Base-by-base conservation (phyloP, 176 grass and related monocot species). In the Rhipidocladum racemiflorum region DNA sequence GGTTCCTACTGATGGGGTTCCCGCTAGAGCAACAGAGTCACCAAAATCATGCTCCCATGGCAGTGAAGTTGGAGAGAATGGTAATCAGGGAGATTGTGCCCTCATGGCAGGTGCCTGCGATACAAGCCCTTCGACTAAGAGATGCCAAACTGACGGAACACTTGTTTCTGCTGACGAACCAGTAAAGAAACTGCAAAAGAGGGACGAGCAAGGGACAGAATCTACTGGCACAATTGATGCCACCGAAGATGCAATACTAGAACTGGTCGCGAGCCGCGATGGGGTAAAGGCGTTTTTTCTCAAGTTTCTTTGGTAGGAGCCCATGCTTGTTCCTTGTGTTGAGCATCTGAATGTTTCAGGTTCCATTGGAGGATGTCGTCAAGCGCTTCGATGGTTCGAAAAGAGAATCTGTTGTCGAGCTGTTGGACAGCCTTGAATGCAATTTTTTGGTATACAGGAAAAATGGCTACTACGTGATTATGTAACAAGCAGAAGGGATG, bases 381-480 rank as follows among this genome's bases (percentile, higher is more conserved):
- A 67, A 78, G 56, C 87, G 88, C 50, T 98, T 95, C 44, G 76
- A 80, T 27, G 90, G 92, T 12, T 87, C 81, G 25, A 87, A 80
- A 7, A 85, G 71, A 77, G 92, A 98, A 67, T 81, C 36, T 2
- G 84, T 98, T 0, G 36, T 69, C 4, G 61, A 86, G 73, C 67
- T 95, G 28, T 43, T 98, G 85, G 76, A 89, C 54, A 44, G 39
- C 68, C 88, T 93, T 0, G 88, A 95, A 82, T 61, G 72, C 28
- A 87, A 86, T 24, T 98, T 98, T 65, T 18, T 65, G 61, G 70
- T 98, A 48, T 98, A 95, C 70, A 93, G 78, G 85, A 95, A 82
- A 74, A 91, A 98, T 9, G 92, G 49, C 73, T 9, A 83, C 14
- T 98, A 91, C 84, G 42, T 59, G 67, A 74, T 83, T 68, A n/a